phyloP scores from a whole-genome alignment of 2,329 filamentous ascomycete species.

The Aspergillaceae sp. region DNA sequence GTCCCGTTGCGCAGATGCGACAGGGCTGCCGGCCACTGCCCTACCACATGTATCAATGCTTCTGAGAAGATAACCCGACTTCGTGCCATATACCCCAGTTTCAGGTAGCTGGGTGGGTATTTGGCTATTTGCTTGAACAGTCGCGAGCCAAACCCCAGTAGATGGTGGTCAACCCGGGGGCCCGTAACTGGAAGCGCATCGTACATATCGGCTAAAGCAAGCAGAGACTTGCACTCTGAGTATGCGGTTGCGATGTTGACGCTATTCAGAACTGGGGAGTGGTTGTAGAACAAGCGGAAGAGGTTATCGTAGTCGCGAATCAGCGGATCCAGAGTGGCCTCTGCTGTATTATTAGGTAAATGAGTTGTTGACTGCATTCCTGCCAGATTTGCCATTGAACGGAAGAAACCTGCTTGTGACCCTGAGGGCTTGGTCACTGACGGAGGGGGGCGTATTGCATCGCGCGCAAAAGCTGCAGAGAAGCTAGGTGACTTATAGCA shows the following conservation, averaged over 20 bases:
- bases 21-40: conserved; percentile 80
- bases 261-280: conserved; percentile 69
- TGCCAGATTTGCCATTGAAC: conserved; percentile 73
- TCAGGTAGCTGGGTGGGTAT: conserved; percentile 86
- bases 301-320: conserved; percentile 92
- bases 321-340: conserved; percentile 59
- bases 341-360: conserved; percentile 45
- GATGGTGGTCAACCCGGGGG: conserved; percentile 83
- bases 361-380: conserved; percentile 46
- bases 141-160: conserved; percentile 81
- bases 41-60: conserved; percentile 86
- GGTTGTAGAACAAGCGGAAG: conserved; percentile 93
- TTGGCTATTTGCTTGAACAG: conserved; percentile 96
- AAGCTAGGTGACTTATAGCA: conserved; percentile 24
- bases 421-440: conserved; percentile 54
- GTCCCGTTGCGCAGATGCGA: conserved; percentile 58
- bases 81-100: conserved; percentile 75
- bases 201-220: conserved; percentile 88
- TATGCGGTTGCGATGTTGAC: conserved; percentile 90
- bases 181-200: conserved; percentile 82
- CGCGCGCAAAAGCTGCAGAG: conserved; percentile 51
- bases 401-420: conserved; percentile 66
- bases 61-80: conserved; percentile 79
- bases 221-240: conserved; percentile 83
- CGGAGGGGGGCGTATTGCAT: conserved; percentile 39